Evolutionary conservation across 768 basidiomycete genomes (phyloP).

Genomic region (Boletus vinaceobasis): DNA sequence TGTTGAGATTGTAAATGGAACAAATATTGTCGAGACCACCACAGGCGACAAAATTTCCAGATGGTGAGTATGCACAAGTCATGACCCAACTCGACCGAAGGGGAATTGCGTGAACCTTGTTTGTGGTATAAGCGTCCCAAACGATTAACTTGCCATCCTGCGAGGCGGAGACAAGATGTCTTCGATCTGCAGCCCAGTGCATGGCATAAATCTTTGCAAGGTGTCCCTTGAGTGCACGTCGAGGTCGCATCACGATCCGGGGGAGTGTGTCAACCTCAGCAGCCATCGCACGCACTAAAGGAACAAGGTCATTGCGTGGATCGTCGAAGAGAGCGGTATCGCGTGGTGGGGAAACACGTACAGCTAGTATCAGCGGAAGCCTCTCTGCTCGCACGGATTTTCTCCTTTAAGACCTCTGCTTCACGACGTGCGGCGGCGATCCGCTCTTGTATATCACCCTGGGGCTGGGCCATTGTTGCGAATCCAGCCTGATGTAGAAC

Average conservation of each 20-base stretch:
- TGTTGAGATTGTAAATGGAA: conserved; percentile 93
- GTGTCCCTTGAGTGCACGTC: conserved; percentile 93
- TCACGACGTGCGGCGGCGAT: conserved; percentile 97
- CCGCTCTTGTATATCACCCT: conserved; percentile 83
- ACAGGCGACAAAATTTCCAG: conserved; percentile 96
- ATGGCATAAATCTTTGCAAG: conserved; percentile 99
- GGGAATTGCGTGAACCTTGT: conserved; percentile 99
- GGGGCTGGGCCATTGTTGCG: conserved; percentile 66
- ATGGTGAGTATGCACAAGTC: conserved; percentile 98
- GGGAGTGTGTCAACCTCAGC: conserved; percentile 94
- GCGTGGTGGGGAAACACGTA: conserved; percentile 44
- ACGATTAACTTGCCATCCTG: conserved; percentile 99
- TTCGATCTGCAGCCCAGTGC: conserved; percentile 97
- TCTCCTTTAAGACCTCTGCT: conserved; percentile 96
- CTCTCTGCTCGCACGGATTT: conserved; percentile 94
- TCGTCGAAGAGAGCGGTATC: not conserved
- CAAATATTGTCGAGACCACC: conserved; percentile 99
- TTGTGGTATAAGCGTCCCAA: conserved; percentile 99
- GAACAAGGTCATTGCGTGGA: conserved; percentile 14
- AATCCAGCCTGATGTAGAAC: conserved; percentile 5
- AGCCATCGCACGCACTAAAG: conserved; percentile 93
- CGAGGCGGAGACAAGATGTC: conserved; percentile 98
- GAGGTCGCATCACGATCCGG: conserved; percentile 93
- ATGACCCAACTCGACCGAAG: conserved; percentile 99
- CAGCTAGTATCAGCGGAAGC: conserved; percentile 97